phyloP scores from a whole-genome alignment of 2,329 filamentous ascomycete genomes.

The Penicillium olsonii region DNA sequence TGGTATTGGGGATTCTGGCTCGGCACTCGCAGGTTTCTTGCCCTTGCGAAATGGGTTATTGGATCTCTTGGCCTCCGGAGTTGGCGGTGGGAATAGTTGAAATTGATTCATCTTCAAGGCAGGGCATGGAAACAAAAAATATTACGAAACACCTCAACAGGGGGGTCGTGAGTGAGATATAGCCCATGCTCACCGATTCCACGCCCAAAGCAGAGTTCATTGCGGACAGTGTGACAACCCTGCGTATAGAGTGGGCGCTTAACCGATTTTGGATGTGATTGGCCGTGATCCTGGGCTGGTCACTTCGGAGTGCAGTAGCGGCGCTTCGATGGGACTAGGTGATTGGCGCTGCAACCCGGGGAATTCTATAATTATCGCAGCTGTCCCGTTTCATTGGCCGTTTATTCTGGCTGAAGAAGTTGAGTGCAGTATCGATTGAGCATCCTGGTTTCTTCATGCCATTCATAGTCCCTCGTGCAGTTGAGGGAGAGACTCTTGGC shows the following conservation, averaged over 20 bases:
- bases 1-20: conserved; percentile 29
- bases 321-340: conserved; percentile 17
- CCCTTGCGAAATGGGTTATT: conserved; percentile 39
- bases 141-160: conserved; percentile 12
- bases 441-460: conserved; percentile 1
- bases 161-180: conserved; percentile 25
- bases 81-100: conserved; percentile 43
- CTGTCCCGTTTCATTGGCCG: not conserved
- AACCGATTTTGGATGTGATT: conserved; percentile 25
- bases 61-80: conserved; percentile 28
- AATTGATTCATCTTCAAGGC: conserved; percentile 37
- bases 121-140: conserved; percentile 1
- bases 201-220: conserved; percentile 7
- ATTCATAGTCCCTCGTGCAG: no score
- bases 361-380: conserved; percentile 8
- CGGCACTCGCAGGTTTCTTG: conserved; percentile 26
- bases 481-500: not conserved
- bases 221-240: conserved; percentile 20
- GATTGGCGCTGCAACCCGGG: conserved; percentile 13
- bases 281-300: conserved; percentile 18
- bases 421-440: no score
- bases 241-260: conserved; percentile 34
- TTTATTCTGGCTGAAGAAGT: conserved; percentile 9
- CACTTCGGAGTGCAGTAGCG: conserved; percentile 19
- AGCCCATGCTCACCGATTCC: conserved; percentile 11